phyloP scores from a whole-genome alignment of 257 asterid genomes.

The Penstemon newberryi region DNA sequence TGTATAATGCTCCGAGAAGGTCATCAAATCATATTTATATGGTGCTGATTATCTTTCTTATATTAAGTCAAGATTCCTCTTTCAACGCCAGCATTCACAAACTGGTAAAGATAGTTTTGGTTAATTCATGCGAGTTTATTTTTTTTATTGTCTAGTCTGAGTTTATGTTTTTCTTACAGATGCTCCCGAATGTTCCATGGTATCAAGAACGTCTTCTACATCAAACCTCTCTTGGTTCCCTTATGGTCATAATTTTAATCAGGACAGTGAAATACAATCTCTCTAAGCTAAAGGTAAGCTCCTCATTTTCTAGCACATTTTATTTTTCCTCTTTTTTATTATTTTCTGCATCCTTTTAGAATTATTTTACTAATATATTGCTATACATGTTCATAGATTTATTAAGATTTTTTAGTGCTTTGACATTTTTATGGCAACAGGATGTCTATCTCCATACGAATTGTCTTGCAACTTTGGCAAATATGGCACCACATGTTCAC shows the following conservation, averaged over 20 bases:
- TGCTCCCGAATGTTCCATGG: conserved; percentile 73
- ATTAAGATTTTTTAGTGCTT: conserved; percentile 9
- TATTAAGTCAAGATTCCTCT: conserved; percentile 93
- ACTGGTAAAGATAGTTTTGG: conserved; percentile 49
- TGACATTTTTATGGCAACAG: conserved; percentile 48
- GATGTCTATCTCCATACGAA: conserved; percentile 92
- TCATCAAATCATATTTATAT: conserved; percentile 87
- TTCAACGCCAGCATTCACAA: conserved; percentile 85
- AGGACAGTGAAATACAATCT: conserved; percentile 66
- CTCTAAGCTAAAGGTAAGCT: conserved; percentile 62
- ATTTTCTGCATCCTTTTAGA: not conserved
- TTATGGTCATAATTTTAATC: conserved; percentile 75
- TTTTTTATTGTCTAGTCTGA: conserved; percentile 22
- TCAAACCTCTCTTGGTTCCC: conserved; percentile 67
- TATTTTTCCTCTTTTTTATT: not conserved
- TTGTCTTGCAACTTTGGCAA: conserved; percentile 89
- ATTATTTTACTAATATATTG: too few species aligned
- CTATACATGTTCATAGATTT: too few species aligned
- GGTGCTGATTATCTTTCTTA: conserved; percentile 87
- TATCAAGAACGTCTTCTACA: conserved; percentile 53
- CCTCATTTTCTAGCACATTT: conserved; percentile 6
- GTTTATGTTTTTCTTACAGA: conserved; percentile 44
- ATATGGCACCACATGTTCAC: conserved; percentile 91
- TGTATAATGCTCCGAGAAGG: conserved; percentile 81
- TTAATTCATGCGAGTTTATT: conserved; percentile 14